phyloP scores from a whole-genome alignment of 2,329 filamentous ascomycete genomes.

The Aspergillus sp. region DNA sequence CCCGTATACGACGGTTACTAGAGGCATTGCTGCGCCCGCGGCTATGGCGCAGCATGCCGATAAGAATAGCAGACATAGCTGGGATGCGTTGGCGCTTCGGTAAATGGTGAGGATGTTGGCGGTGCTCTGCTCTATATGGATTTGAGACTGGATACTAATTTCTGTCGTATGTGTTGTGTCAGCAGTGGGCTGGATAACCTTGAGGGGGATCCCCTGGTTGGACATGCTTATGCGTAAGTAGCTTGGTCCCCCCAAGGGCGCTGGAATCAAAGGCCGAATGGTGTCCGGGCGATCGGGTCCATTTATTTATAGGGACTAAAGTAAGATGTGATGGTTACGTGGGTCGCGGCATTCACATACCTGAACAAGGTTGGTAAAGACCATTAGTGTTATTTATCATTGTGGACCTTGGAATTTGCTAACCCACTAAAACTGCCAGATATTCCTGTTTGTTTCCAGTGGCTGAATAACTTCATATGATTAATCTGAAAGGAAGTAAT shows the following conservation, averaged over 20 bases:
- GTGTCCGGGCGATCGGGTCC: neutral
- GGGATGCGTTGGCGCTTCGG: neutral
- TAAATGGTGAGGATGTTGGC: constrained; percentile 5
- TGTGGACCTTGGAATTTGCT: too few species aligned
- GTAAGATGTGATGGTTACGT: neutral
- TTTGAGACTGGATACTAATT: neutral
- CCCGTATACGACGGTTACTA: constrained; percentile 8
- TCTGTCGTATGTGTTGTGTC: neutral
- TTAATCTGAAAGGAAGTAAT: too few species aligned
- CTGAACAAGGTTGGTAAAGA: too few species aligned
- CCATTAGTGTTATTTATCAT: too few species aligned
- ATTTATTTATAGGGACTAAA: neutral
- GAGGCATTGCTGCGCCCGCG: constrained; percentile 11
- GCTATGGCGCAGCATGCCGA: constrained; percentile 8
- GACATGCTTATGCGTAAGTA: neutral
- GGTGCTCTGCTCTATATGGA: neutral
- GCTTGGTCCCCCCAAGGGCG: neutral
- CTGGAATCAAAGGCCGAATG: neutral
- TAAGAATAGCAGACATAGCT: neutral
- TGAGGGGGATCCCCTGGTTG: constrained; percentile 1
- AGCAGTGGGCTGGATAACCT: neutral
- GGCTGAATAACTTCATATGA: too few species aligned
- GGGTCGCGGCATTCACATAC: neutral
- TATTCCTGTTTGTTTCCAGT: too few species aligned
- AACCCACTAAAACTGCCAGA: too few species aligned